Conservation (phyloP, 805 yeast species). For the Candida manassasensis region DNA sequence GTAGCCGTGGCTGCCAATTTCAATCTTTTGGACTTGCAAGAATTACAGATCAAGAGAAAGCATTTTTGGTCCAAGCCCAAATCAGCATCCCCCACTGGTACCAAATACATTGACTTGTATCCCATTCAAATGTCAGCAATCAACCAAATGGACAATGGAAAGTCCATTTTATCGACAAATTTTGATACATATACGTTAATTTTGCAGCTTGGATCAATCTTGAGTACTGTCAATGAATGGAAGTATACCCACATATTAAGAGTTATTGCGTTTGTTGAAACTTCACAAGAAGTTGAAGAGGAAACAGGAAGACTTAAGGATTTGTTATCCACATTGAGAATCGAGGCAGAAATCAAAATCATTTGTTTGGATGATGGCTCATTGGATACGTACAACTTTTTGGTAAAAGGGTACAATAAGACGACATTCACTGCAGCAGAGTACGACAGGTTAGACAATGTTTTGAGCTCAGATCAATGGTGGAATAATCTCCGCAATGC, state of each 20-base stretch:
- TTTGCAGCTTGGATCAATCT: conserved; percentile 87
- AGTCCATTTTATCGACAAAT: conserved; percentile 74
- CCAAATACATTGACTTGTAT: conserved; percentile 75
- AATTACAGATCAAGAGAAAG: conserved; percentile 5
- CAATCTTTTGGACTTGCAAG: conserved; percentile 61
- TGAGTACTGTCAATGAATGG: conserved; percentile 94
- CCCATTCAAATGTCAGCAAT: conserved; percentile 96
- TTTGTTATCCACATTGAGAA: conserved; percentile 71
- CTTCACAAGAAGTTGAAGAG: conserved; percentile 59
- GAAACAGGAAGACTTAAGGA: conserved; percentile 61
- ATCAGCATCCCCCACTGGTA: conserved; percentile 14
- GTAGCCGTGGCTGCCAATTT: conserved; percentile 94
- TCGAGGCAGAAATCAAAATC: conserved; percentile 76
- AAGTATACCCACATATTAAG: conserved; percentile 57
- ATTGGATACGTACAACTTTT: conserved; percentile 62
- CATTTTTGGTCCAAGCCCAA: conserved; percentile 14
- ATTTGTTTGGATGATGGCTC: conserved; percentile 58
- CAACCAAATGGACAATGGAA: conserved; percentile 60
- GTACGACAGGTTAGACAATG: conserved; percentile 43
- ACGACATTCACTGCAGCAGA: conserved; percentile 20
- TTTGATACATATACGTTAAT: conserved; percentile 95
- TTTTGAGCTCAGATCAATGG: conserved; percentile 71
- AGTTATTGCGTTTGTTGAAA: conserved; percentile 88
- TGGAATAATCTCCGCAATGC: conserved; percentile 69
- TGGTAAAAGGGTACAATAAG: conserved; percentile 62